These are phyloP conservation scores for Plasmodium gaboni DNA, from an alignment of 169 alveolate species.

Conservation along the genomic window DNA sequence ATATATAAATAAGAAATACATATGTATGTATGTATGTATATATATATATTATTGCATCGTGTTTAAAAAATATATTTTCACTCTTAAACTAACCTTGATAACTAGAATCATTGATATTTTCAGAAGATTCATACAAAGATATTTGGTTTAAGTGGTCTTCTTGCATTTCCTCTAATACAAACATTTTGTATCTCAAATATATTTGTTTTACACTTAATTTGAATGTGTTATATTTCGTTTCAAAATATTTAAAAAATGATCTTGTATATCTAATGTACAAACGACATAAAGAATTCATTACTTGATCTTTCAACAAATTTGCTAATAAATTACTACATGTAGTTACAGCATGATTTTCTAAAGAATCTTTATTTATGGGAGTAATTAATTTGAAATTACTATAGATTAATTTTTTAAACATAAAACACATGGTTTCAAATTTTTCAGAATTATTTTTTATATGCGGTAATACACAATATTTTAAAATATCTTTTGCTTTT, in stretches of 20 bases:
- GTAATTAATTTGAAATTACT: conserved; percentile 92
- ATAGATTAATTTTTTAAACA: conserved; percentile 96
- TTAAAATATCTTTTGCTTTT: conserved; percentile 94
- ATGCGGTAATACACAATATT: conserved; percentile 96
- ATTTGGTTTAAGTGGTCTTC: conserved; percentile 40
- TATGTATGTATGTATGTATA: neutral
- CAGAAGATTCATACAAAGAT: neutral
- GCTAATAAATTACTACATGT: conserved; percentile 63
- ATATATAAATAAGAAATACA: neutral
- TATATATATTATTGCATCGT: neutral
- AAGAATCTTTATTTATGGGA: conserved; percentile 34
- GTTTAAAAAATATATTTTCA: neutral
- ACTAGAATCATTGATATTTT: neutral
- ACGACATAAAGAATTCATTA: conserved; percentile 20
- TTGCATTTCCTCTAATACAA: conserved; percentile 26
- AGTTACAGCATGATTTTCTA: conserved; percentile 75
- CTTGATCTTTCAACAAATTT: conserved; percentile 47
- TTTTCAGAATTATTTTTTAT: conserved; percentile 93
- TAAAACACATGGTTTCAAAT: conserved; percentile 94
- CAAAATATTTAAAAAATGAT: conserved; percentile 20
- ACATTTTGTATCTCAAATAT: conserved; percentile 42
- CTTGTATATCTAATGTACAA: conserved; percentile 5
- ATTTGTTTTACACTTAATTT: conserved; percentile 56
- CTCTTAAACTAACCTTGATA: neutral
- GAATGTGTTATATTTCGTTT: conserved; percentile 52